Evolutionary conservation across 768 basidiomycete genomes (phyloP).

Genomic region (Naganishia vishniacii): DNA sequence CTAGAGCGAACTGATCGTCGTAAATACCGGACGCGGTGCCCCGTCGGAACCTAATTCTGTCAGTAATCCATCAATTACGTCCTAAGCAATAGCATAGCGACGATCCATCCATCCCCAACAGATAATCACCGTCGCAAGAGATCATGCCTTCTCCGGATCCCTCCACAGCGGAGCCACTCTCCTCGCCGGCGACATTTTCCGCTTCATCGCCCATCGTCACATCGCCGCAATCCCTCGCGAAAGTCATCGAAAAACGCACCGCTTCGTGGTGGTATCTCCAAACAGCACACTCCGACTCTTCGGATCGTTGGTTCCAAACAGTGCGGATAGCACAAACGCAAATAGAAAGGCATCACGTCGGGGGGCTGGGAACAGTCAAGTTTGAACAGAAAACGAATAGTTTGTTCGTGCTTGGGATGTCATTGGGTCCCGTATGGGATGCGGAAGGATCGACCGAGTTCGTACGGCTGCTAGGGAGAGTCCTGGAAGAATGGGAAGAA

Average conservation of each 20-base stretch:
- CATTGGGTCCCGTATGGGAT: slow-evolving; percentile 38
- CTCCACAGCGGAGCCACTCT: neutral
- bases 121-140: too few relatives aligned
- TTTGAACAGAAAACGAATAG: slow-evolving; percentile 32
- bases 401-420: slow-evolving; percentile 41
- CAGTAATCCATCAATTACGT: too few relatives aligned
- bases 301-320: slow-evolving; percentile 45
- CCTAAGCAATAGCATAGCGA: too few relatives aligned
- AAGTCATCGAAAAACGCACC: slow-evolving; percentile 19
- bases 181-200: neutral
- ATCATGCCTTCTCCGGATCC: too few relatives aligned
- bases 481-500: slow-evolving; percentile 46
- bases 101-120: too few relatives aligned
- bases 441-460: slow-evolving; percentile 32
- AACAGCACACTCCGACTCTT: slow-evolving; percentile 20
- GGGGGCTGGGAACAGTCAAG: slow-evolving; percentile 6
- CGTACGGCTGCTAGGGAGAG: slow-evolving; percentile 29
- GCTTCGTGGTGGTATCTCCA: slow-evolving; percentile 26
- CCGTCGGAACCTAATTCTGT: too few relatives aligned
- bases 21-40: too few relatives aligned
- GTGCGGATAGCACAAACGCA: slow-evolving; percentile 36
- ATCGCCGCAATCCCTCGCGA: neutral
- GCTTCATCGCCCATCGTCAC: neutral
- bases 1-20: too few relatives aligned
- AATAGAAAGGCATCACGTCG: slow-evolving; percentile 34